phyloP scores from a whole-genome alignment of 306 rosid species.

The Myrica gale region DNA sequence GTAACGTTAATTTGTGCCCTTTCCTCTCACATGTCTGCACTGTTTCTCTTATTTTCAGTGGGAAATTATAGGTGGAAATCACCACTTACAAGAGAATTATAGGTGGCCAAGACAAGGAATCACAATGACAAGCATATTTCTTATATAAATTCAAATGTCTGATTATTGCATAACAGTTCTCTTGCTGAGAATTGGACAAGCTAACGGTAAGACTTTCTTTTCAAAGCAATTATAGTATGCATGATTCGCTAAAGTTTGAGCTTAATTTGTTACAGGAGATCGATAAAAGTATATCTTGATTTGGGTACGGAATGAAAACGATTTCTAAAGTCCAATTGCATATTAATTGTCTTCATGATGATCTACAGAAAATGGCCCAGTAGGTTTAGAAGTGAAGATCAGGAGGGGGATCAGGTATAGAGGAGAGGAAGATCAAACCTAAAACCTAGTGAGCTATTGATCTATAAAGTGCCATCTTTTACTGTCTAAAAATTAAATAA shows the following conservation, averaged over 20 bases:
- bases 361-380: not conserved
- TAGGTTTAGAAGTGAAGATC: not conserved
- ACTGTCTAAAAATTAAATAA: not conserved
- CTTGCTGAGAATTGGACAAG: conserved; percentile 11
- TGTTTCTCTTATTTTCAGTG: too few species aligned
- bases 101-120: not conserved
- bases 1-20: too few species aligned
- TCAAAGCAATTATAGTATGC: not conserved
- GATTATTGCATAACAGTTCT: not conserved
- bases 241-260: not conserved
- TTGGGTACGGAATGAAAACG: not conserved
- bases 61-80: too few species aligned
- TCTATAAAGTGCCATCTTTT: not conserved
- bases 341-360: not conserved
- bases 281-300: not conserved
- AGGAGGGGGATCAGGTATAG: too few species aligned
- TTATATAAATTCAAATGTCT: not conserved
- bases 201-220: conserved; percentile 2
- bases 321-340: not conserved
- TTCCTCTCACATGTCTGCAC: too few species aligned
- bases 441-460: not conserved
- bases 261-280: not conserved
- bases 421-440: too few species aligned
- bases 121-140: too few species aligned
- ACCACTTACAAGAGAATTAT: too few species aligned